A percentile compares a stretch with the other conserved stretches of the same genome.
Evolutionary conservation across 192 early-diverging fungal species (phyloP).

Genomic region (Neocallimastix lanati): DNA sequence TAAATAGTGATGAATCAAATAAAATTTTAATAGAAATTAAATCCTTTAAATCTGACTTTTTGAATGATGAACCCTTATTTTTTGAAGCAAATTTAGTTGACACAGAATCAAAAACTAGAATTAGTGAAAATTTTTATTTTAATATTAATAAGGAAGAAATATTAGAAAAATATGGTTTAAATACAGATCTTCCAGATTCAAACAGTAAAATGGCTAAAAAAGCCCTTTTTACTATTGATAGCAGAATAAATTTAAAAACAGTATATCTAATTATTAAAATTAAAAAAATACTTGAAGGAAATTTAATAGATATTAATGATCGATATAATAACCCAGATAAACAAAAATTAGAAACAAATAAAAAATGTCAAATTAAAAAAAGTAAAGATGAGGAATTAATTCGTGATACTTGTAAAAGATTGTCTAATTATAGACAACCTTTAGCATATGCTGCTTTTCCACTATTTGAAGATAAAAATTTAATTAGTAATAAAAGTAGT

Average conservation of each 20-base stretch:
- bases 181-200: background rate
- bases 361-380: background rate
- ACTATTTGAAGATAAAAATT: background rate
- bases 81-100: background rate
- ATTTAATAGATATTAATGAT: background rate
- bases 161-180: background rate
- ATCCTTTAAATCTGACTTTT: background rate
- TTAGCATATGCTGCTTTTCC: background rate
- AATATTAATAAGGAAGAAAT: background rate
- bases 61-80: background rate
- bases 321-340: background rate
- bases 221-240: background rate
- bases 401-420: background rate
- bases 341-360: background rate
- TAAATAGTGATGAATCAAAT: background rate
- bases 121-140: background rate
- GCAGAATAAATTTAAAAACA: background rate
- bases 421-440: background rate
- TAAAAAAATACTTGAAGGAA: background rate
- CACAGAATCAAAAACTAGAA: background rate
- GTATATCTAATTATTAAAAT: background rate
- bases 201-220: background rate
- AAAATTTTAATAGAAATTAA: background rate
- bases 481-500: background rate
- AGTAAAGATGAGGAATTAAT: background rate